These are phyloP conservation scores for Neoboletus brunneissimus DNA, from an alignment of 768 basidiomycete species.

Conservation along the genomic window DNA sequence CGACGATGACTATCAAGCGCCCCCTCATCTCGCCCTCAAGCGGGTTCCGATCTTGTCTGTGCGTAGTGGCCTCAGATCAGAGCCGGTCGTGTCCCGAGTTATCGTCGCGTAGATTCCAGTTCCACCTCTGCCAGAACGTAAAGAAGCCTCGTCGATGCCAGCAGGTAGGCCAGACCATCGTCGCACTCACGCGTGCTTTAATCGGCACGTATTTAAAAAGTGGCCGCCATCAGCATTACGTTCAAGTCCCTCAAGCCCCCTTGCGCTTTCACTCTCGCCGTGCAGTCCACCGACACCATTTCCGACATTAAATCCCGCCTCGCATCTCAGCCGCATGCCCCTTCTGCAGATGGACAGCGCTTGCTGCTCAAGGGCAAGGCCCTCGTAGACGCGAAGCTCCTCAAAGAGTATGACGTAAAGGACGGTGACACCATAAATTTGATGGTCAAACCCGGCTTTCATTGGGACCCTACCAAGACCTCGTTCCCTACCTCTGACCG, in stretches of 20 bases:
- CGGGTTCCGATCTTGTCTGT: conserved; percentile 71
- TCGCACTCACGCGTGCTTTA: conserved; percentile 3
- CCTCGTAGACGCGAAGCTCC: conserved; percentile 80
- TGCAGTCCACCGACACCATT: conserved; percentile 83
- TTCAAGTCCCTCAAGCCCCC: conserved; percentile 94
- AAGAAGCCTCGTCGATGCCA: conserved; percentile 31
- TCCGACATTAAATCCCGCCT: conserved; percentile 75
- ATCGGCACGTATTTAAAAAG: conserved; percentile 15
- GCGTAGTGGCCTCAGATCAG: conserved; percentile 19
- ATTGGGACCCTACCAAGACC: conserved; percentile 55
- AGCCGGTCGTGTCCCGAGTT: conserved; percentile 2
- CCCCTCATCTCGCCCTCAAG: conserved; percentile 60
- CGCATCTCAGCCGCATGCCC: conserved; percentile 62
- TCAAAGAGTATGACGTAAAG: conserved; percentile 86
- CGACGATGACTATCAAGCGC: conserved; percentile 74
- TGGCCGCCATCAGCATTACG: conserved; percentile 52
- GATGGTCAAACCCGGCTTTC: conserved; percentile 75
- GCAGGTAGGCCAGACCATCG: conserved; percentile 27
- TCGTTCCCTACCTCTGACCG: conserved; percentile 22
- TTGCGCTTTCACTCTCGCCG: conserved; percentile 65
- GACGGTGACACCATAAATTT: conserved; percentile 82
- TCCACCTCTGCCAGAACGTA: conserved; percentile 58
- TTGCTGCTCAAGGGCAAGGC: conserved; percentile 94
- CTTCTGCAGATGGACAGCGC: conserved; percentile 77
- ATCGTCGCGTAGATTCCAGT: conserved; percentile 48